Evolutionary conservation across 2,329 filamentous ascomycete species (phyloP), one percentile per base, ranked within the genome.

Genomic region (Epichloe typhina): DNA sequence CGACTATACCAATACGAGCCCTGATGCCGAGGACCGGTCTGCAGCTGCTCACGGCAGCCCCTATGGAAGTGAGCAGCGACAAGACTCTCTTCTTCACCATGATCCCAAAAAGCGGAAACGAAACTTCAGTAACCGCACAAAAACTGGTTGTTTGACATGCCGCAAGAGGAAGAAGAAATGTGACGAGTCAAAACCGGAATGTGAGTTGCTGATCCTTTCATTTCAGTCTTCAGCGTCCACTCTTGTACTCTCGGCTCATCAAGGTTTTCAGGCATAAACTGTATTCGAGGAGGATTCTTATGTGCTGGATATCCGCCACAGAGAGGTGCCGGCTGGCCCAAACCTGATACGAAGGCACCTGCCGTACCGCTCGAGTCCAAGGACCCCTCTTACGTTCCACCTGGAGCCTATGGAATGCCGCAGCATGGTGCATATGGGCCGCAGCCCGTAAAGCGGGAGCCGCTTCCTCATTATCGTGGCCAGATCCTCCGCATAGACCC

Each of bases 131-230:
- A 95, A 96, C 66, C 79, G 91, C 53, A 96, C 91, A 19, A 97
- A 97, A 70, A 96, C 90, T 9, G 89, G 90, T 35, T 97, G 91
- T 66, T 81, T 95, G 68, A 97, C 91, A 5, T 97, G 91, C 65
- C 79, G 91, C 53, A 80, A 81, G 63, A 79, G 91, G 53, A 97
- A 97, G 77, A 97, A 97, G 80, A 97, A 97, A 69, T 97, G 93
- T 63, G 91, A 97, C 64, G 93, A 97, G 71, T 79, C 79, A 50
- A 94, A 95, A 66, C 93, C 93, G 26, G 82, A 88, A 66, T 97
- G 93, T 94, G 74, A 75, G 86, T 74, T 13, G 9, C 50, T 21
- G 17, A 11, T 7, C 33, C n/a, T 35, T 33, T 17, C 7, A 19
- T 31, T 12, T 26, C 11, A 19, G 31, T 17, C 11, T 23, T 12